Base-by-base conservation (phyloP, 257 asterid species). In the Pogostemon cablin region DNA sequence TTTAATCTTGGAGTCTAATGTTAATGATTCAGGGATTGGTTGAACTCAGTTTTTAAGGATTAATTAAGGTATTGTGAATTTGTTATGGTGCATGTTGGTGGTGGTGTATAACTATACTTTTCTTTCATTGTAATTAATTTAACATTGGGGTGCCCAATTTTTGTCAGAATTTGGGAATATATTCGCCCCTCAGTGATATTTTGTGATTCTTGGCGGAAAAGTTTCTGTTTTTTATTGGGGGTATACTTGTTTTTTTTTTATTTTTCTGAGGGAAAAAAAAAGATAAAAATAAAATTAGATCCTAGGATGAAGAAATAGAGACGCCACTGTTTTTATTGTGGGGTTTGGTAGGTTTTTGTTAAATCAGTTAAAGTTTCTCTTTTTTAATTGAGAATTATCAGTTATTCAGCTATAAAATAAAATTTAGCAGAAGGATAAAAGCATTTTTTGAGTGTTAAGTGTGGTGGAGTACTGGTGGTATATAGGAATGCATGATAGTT, bases 1-100 rank as follows among this genome's bases (percentile, higher is more conserved):
- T 3, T 81, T 75, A 63, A 75, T 72, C 78, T 83, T 85, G 85
- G 86, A 70, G 65, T 62, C 77, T 41, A 80, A 52, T 80, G 82
- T 87, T 75, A 82, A 81, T 67, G 92, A 86, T 83, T 89, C 92
- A 70, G 91, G 93, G 79, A 81, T 87, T 58, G 91, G 90, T 79
- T 88, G 83, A 92, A 75, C 66, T 72, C 68, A 59, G 58, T 71
- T 77, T 68, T 75, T 12, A 66, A 78, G 44, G 73, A 1, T 56
- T 62, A 15, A 74, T 80, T 69, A 72, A 75, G 52, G 41, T 66
- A 55, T 46, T 3, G 44, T 25, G 39, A 58, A 73, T 77, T 71
- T 49, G 53, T 65, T 12, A 15, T 43, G n/a, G 56, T 50, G 11
- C 50, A 12, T 52, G 34, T 53, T 72, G 43, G 39, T 71, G 71